A percentile compares a stretch with the other conserved stretches of the same genome.
These are phyloP conservation scores for Trichoderma erinaceum DNA, from an alignment of 495 filamentous ascomycete species.

Conservation along the genomic window DNA sequence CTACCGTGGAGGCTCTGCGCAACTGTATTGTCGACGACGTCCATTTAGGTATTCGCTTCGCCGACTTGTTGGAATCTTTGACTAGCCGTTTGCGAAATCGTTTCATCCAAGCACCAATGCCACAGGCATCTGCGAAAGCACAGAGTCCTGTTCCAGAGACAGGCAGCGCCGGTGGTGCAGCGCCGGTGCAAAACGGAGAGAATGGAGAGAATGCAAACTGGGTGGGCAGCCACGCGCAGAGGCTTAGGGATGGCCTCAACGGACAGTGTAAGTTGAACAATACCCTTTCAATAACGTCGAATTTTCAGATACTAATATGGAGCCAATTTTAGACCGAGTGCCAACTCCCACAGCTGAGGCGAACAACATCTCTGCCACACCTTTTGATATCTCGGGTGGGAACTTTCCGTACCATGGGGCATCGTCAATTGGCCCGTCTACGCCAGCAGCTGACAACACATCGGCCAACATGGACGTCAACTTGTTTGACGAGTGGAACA, in stretches of 20 bases:
- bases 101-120: conserved; percentile 56
- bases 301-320: background rate
- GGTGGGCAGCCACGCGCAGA: conserved; percentile 28
- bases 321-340: conserved; percentile 10
- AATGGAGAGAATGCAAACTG: conserved; percentile 17
- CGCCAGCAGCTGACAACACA: conserved; percentile 30
- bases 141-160: conserved; percentile 30
- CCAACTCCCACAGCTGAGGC: conserved; percentile 11
- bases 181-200: conserved; percentile 23
- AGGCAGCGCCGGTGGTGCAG: conserved; percentile 18
- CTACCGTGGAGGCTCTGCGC: conserved; percentile 70
- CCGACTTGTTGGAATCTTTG: conserved; percentile 80
- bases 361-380: conserved; percentile 47
- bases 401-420: conserved; percentile 43
- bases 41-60: conserved; percentile 88
- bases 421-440: conserved; percentile 38
- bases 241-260: conserved; percentile 25
- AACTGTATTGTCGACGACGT: conserved; percentile 92
- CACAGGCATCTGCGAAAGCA: conserved; percentile 29
- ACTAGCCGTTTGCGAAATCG: conserved; percentile 67
- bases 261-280: conserved; percentile 25
- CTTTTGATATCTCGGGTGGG: conserved; percentile 44
- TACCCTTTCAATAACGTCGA: background rate
- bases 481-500: conserved; percentile 39
- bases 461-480: conserved; percentile 24